Percentiles rank a stretch among this genome's conserved stretches.
Conservation (phyloP, 2,329 filamentous ascomycete genomes). For the Dactylellina haptotyla region DNA sequence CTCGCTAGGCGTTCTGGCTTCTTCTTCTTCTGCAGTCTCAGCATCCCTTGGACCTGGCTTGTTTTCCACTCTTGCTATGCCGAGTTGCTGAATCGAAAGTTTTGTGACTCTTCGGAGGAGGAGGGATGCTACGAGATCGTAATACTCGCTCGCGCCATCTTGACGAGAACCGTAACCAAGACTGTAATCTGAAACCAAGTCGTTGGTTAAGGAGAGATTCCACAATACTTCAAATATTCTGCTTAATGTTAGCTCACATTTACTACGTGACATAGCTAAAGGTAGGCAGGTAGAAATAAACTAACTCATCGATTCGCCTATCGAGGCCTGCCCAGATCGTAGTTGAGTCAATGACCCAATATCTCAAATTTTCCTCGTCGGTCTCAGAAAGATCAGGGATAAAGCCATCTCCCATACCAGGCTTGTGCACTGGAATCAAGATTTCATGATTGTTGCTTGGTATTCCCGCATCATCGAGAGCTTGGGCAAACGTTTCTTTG, state of each 20-base stretch:
- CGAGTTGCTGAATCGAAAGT: conserved; percentile 49
- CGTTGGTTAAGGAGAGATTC: conserved; percentile 12
- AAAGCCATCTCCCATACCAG: conserved; percentile 39
- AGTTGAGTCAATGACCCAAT: conserved; percentile 56
- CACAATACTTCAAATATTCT: conserved; percentile 57
- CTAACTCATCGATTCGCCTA: conserved; percentile 57
- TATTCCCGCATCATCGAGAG: conserved; percentile 37
- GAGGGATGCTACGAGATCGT: conserved; percentile 20
- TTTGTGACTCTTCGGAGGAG: conserved; percentile 44
- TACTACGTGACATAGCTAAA: neutral
- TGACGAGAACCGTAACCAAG: neutral
- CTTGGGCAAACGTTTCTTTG: conserved; percentile 39
- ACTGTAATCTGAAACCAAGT: conserved; percentile 6
- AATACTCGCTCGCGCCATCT: conserved; percentile 18
- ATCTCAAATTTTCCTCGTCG: conserved; percentile 25
- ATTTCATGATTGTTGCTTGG: conserved; percentile 22
- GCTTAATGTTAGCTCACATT: neutral
- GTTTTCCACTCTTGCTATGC: conserved; percentile 8
- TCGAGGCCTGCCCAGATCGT: conserved; percentile 57
- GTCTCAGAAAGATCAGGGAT: conserved; percentile 23
- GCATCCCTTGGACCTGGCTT: neutral
- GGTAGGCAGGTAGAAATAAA: neutral
- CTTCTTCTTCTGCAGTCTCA: neutral
- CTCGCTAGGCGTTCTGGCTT: neutral
- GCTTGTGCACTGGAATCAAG: conserved; percentile 49